phyloP scores from a whole-genome alignment of 148 eudicot species.

The Rhododendron vialii region DNA sequence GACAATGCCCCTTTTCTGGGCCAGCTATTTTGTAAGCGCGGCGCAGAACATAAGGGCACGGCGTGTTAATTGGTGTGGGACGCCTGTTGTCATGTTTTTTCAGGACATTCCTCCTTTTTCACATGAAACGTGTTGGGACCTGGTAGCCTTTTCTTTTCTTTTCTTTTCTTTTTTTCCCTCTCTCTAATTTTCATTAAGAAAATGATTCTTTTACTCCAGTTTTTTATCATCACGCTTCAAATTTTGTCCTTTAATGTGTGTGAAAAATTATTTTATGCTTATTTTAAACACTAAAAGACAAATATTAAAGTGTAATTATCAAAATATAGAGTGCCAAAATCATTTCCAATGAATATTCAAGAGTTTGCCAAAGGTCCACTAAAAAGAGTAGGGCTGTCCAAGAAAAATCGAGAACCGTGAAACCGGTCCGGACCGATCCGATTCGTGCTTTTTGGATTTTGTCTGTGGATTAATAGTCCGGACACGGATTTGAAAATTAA shows the following conservation, averaged over 20 bases:
- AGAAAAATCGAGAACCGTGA: no score
- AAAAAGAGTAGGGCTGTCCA: no score
- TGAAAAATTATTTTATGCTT: no score
- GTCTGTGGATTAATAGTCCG: no score
- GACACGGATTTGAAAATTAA: no score
- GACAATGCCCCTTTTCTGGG: neutral
- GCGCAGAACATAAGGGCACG: neutral
- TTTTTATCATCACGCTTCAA: no score
- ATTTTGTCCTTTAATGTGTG: no score
- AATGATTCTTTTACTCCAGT: neutral
- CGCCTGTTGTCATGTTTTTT: slow-evolving; percentile 3
- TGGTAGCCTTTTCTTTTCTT: neutral
- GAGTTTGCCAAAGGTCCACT: neutral
- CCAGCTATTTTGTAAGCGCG: neutral
- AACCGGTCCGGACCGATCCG: no score
- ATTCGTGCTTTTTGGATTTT: no score
- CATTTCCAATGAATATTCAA: neutral
- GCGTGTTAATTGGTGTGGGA: neutral
- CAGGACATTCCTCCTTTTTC: slow-evolving; percentile 3
- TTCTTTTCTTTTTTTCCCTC: neutral
- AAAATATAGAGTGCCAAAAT: no score
- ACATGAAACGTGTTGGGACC: neutral
- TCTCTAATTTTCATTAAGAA: neutral
- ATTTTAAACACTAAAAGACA: no score
- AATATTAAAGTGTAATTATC: no score